phyloP scores from a whole-genome alignment of 768 basidiomycete genomes.

The Mycena chlorophos region DNA sequence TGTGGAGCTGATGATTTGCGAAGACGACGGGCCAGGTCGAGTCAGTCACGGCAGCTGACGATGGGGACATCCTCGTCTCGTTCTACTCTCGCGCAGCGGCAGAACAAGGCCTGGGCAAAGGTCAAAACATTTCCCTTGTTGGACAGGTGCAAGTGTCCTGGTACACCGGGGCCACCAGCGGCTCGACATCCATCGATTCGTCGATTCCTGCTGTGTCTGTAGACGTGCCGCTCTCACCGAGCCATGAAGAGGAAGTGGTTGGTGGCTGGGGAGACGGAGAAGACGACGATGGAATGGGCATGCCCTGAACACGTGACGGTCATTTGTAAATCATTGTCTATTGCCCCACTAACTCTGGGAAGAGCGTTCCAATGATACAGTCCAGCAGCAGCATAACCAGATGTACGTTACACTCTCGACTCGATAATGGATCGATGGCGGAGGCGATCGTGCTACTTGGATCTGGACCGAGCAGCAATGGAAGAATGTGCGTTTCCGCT shows the following conservation, averaged over 20 bases:
- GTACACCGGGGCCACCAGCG: slow-evolving; percentile 43
- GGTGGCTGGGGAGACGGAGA: slow-evolving; percentile 75
- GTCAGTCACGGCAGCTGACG: slow-evolving; percentile 53
- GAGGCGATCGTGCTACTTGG: slow-evolving; percentile 48
- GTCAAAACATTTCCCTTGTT: slow-evolving; percentile 61
- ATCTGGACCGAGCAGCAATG: slow-evolving; percentile 56
- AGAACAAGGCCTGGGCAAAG: slow-evolving; percentile 82
- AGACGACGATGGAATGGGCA: slow-evolving; percentile 72
- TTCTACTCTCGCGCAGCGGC: slow-evolving; percentile 75
- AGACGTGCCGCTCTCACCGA: slow-evolving; percentile 33
- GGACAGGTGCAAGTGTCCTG: slow-evolving; percentile 69
- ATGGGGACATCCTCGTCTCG: slow-evolving; percentile 60
- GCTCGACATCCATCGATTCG: slow-evolving; percentile 23
- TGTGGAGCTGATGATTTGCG: slow-evolving; percentile 10
- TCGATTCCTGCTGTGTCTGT: slow-evolving; percentile 24
- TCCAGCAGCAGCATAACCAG: slow-evolving; percentile 76
- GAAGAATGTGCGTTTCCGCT: slow-evolving; percentile 43
- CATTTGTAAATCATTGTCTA: not conserved
- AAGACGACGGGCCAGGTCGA: slow-evolving; percentile 75
- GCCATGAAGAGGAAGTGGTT: slow-evolving; percentile 57
- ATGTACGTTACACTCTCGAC: slow-evolving; percentile 74
- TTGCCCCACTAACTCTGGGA: slow-evolving; percentile 64
- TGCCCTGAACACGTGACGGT: slow-evolving; percentile 39
- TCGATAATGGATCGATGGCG: slow-evolving; percentile 62
- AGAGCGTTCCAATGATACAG: slow-evolving; percentile 63